Base-by-base conservation (phyloP, 495 filamentous ascomycete genomes). In the Penicillium ochrochloron region DNA sequence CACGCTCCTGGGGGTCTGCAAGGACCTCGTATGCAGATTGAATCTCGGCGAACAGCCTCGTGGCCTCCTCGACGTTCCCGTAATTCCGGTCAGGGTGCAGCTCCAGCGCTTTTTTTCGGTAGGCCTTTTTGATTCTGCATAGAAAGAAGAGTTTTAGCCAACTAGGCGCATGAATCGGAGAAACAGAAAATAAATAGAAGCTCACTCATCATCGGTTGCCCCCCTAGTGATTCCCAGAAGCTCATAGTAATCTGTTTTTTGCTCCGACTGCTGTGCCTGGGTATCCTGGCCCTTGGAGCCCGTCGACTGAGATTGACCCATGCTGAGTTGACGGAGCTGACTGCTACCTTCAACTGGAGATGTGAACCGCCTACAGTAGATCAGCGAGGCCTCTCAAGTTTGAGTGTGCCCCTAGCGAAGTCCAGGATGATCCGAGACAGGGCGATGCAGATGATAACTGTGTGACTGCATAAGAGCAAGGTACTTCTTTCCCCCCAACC, bases 1-100 rank as follows among this genome's bases (percentile, higher is more conserved):
- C 89, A 52, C 96, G 88, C 74, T 99, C 95, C 73, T 98, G 94
- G 9, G 92, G 88, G 74, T 99, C 96, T 17, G 93, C 96, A 3
- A 99, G 88, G 23, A 98, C 87, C 72, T 98, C 93, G 75, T 98
- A 97, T 41, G 95, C 95, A 11, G 92, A 84, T 73, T 97, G 94
- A 27, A 98, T 84, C 68, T 95, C 93, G 50, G 94, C 93, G 73
- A 99, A 99, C 21, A 88, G 86, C 62, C 78, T 81, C 0, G 95
- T 99, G 9, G 94, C 86, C 63, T 87, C 86, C 65, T 95, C 92
- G 57, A 87, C 87, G 71, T 97, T 89, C 62, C 90, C 91, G 75
- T 88, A 92, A 76, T 99, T 99, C 65, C 94, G 90, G 74, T 99
- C 95, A 2, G 95, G 95, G 73, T 99, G 95, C 4, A 97, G 80